Conservation (phyloP, 768 basidiomycete species). For the Plicaturopsis crispa region DNA sequence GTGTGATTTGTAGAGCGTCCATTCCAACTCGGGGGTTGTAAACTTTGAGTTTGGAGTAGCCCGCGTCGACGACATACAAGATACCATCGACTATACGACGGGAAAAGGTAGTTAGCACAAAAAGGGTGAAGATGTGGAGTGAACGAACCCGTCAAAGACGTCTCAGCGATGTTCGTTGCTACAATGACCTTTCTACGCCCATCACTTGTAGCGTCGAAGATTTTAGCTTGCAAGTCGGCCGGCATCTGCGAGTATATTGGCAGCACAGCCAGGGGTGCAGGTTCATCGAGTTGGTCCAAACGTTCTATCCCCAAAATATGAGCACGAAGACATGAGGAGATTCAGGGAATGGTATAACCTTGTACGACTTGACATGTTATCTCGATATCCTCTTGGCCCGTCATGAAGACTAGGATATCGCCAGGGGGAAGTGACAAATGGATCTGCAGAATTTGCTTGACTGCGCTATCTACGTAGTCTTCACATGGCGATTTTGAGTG, state of each 20-base stretch:
- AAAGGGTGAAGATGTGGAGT: background rate
- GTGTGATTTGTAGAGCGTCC: constrained; percentile 98
- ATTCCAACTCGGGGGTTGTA: constrained; percentile 99
- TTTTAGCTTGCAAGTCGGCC: constrained; percentile 96
- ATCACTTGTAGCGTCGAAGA: constrained; percentile 90
- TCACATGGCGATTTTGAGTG: constrained; percentile 98
- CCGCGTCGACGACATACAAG: constrained; percentile 92
- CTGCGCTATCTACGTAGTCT: constrained; percentile 96
- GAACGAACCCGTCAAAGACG: constrained; percentile 69
- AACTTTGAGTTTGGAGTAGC: constrained; percentile 96
- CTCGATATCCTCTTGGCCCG: constrained; percentile 99
- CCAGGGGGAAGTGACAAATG: constrained; percentile 90
- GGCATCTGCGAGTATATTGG: constrained; percentile 99
- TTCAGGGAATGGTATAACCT: constrained; percentile 36
- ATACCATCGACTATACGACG: constrained; percentile 92
- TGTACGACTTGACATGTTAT: constrained; percentile 90
- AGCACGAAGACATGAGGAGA: background rate
- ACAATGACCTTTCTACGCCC: constrained; percentile 96
- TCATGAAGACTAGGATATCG: constrained; percentile 98
- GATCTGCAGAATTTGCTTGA: constrained; percentile 96
- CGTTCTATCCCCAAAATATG: constrained; percentile 52
- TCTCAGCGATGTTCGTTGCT: constrained; percentile 98
- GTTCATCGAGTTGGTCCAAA: constrained; percentile 85
- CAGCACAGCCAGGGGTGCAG: constrained; percentile 79
- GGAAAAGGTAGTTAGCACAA: constrained; percentile 10